Evolutionary conservation across 2,329 filamentous ascomycete species (phyloP), one percentile per base, ranked within the genome.

Genomic region (Venturia nashicola): DNA sequence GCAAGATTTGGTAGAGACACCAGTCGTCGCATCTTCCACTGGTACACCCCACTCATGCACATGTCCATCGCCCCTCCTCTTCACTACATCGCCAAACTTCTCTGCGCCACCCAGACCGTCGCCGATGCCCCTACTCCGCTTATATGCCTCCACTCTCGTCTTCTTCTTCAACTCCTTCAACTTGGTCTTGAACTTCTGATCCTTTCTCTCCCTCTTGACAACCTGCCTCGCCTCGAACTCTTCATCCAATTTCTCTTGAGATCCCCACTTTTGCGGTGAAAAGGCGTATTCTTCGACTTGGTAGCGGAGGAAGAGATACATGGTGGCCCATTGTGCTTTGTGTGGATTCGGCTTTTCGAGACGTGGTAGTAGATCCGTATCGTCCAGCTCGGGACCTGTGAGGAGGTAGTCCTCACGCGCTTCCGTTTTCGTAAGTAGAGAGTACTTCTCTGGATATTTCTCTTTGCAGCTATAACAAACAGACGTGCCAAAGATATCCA

Each of bases 231-330:
- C 84, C 74, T 89, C 90, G 70, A 94, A 97, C 76, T 97, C 93
- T 5, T 83, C 90, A 72, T 97, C 94, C 5, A 97, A 77, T 0
- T 87, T 89, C 71, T 94, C 91, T 0, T 89, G 76, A 0, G 88
- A 91, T 0, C 94, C 94, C 94, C 94, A 99, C 77, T 97, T 97
- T 68, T 85, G 86, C 1, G 82, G 75, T 0, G 78, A 85, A 70
- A 97, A 87, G 0, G 93, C 94, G 72, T 97, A 97, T 64, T 91
- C 91, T 72, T 99, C 94, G 2, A 99, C 90, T 72, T 99, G 94
- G 66, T 86, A 95, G 0, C 94, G 88, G 27, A 99, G 80, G 73
- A 94, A 99, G 2, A 99, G 83, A 87, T 96, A 96, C 94, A 99
- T 99, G 78, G 96, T 91, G 74, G 97, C 91, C 90, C 91, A 99